Conservation (phyloP, 2,329 filamentous ascomycete species). For the Monilinia laxa region DNA sequence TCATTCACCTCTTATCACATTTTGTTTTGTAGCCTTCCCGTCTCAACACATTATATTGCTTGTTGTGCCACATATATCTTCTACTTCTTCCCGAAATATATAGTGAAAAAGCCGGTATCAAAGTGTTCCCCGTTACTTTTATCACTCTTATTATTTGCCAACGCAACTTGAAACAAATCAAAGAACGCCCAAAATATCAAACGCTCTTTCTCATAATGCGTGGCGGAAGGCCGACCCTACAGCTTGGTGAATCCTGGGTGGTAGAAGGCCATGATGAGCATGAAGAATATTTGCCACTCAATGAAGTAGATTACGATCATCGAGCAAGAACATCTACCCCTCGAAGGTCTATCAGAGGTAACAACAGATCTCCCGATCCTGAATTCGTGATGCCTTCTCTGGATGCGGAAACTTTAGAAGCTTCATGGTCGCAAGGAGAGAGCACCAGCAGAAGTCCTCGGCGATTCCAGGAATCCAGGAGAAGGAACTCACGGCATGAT, state of each 20-base stretch:
- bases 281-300: conserved; percentile 30
- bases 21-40: background rate
- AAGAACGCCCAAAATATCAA: background rate
- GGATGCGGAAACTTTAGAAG: conserved; percentile 37
- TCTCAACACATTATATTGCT: background rate
- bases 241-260: conserved; percentile 40
- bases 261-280: conserved; percentile 36
- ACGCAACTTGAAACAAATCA: background rate
- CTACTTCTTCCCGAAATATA: background rate
- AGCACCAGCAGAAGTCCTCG: conserved; percentile 23
- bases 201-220: conserved; percentile 26
- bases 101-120: background rate
- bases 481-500: conserved; percentile 28
- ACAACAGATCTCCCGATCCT: conserved; percentile 38
- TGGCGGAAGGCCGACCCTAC: conserved; percentile 28
- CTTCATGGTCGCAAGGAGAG: conserved; percentile 33
- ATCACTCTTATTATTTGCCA: background rate
- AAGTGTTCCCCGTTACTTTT: background rate
- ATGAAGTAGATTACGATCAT: conserved; percentile 27
- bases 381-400: conserved; percentile 40
- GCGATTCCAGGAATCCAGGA: conserved; percentile 30
- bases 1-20: background rate
- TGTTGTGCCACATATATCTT: conserved; percentile 5
- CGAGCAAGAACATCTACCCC: conserved; percentile 25
- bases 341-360: conserved; percentile 29